Evolutionary conservation across 352 stramenopile species (phyloP).

Genomic region (Pythium coloratum): DNA sequence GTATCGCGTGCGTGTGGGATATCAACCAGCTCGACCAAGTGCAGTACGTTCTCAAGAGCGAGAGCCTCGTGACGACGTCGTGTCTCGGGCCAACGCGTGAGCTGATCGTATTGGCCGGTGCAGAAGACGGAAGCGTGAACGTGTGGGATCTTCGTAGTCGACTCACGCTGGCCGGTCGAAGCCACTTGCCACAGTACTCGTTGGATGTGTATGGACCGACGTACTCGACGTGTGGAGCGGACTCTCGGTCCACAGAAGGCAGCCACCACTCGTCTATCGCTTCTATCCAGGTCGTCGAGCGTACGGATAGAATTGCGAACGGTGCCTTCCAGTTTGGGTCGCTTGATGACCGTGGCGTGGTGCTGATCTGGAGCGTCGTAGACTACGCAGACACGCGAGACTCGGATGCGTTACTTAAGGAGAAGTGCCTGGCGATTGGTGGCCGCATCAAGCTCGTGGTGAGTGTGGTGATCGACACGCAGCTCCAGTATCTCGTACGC

Average conservation of each 20-base stretch:
- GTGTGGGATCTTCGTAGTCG: constrained; percentile 60
- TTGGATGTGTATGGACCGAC: constrained; percentile 43
- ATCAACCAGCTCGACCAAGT: constrained; percentile 49
- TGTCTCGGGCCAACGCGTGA: constrained; percentile 53
- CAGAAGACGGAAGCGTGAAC: constrained; percentile 64
- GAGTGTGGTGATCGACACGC: constrained; percentile 60
- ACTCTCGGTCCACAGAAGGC: constrained; percentile 31
- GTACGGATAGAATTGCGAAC: constrained; percentile 2
- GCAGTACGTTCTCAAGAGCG: constrained; percentile 47
- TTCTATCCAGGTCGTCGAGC: constrained; percentile 39
- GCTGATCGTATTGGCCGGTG: constrained; percentile 52
- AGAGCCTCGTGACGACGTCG: constrained; percentile 41
- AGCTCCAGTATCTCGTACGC: constrained; percentile 42
- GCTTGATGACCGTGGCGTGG: constrained; percentile 64
- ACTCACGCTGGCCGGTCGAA: constrained; percentile 5
- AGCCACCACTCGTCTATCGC: constrained; percentile 56
- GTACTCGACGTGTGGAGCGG: constrained; percentile 59
- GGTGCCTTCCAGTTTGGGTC: constrained; percentile 69
- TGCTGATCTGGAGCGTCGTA: constrained; percentile 76
- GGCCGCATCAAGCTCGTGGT: constrained; percentile 66
- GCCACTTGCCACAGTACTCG: background rate
- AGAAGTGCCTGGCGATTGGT: constrained; percentile 70
- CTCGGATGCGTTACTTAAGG: constrained; percentile 36
- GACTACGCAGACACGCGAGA: constrained; percentile 43
- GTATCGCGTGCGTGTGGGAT: constrained; percentile 66